phyloP scores from a whole-genome alignment of 2,329 filamentous ascomycete genomes.

The Epichloe hybrida region DNA sequence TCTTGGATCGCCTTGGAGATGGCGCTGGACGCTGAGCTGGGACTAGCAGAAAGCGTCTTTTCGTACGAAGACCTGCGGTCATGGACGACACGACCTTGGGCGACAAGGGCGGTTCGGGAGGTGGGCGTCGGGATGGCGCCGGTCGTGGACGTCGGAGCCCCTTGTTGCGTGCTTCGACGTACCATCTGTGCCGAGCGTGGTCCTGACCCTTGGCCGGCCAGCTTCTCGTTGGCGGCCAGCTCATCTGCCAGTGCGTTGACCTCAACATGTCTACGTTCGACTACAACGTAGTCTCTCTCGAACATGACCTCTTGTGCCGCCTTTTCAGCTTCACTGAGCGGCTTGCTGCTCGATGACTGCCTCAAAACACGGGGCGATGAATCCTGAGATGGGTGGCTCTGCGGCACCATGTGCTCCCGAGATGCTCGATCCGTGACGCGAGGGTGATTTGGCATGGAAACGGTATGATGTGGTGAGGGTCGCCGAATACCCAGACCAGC shows the following conservation, averaged over 20 bases:
- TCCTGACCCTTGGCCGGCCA: conserved; percentile 34
- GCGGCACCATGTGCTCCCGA: conserved; percentile 20
- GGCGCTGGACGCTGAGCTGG: conserved; percentile 67
- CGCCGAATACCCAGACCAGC: conserved; percentile 41
- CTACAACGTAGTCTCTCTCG: conserved; percentile 87
- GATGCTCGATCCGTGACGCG: conserved; percentile 13
- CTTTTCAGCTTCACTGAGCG: conserved; percentile 48
- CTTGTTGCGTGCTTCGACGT: conserved; percentile 68
- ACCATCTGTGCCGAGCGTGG: conserved; percentile 50
- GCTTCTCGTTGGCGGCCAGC: conserved; percentile 66
- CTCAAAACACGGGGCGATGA: conserved; percentile 9
- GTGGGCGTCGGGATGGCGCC: conserved; percentile 54
- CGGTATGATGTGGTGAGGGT: conserved; percentile 30
- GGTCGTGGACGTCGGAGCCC: conserved; percentile 51
- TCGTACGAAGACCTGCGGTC: conserved; percentile 72
- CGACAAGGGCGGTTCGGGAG: conserved; percentile 63
- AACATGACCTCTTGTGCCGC: conserved; percentile 79
- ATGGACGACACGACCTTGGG: conserved; percentile 55
- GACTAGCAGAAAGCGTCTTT: conserved; percentile 53
- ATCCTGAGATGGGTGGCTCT: conserved; percentile 13
- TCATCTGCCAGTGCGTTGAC: conserved; percentile 97
- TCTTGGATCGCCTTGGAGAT: conserved; percentile 93
- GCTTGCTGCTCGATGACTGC: conserved; percentile 12
- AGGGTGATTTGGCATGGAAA: conserved; percentile 33
- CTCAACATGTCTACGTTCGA: conserved; percentile 90